A percentile compares a stretch with the other conserved stretches of the same genome.
Evolutionary conservation across 2,329 filamentous ascomycete genomes (phyloP).

Genomic region (Trichoderma sp.): DNA sequence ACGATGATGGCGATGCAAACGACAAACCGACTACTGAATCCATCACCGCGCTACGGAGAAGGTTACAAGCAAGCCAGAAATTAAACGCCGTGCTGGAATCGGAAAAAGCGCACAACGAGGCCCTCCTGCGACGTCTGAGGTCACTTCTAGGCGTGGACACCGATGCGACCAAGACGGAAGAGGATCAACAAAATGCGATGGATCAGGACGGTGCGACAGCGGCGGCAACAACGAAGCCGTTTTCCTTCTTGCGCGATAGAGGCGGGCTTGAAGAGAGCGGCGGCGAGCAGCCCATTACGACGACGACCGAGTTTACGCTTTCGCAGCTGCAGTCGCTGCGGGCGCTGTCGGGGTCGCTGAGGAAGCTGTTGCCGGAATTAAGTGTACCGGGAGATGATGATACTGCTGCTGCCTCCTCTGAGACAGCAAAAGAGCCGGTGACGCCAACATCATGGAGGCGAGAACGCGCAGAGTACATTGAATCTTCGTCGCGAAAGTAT

Average conservation of each 20-base stretch:
- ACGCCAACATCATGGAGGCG: slow-evolving; percentile 59
- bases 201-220: slow-evolving; percentile 17
- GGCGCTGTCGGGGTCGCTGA: slow-evolving; percentile 61
- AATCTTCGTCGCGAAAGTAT: slow-evolving; percentile 74
- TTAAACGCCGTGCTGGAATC: slow-evolving; percentile 69
- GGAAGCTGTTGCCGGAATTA: slow-evolving; percentile 67
- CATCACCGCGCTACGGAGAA: slow-evolving; percentile 70
- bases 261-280: slow-evolving; percentile 54
- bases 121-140: slow-evolving; percentile 66
- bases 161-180: slow-evolving; percentile 26
- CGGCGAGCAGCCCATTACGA: slow-evolving; percentile 60
- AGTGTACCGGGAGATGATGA: slow-evolving; percentile 36
- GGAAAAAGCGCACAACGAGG: slow-evolving; percentile 72
- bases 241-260: slow-evolving; percentile 61
- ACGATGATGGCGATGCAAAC: slow-evolving; percentile 3
- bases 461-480: slow-evolving; percentile 79
- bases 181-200: neutral
- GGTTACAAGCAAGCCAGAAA: slow-evolving; percentile 75
- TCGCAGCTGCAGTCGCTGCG: slow-evolving; percentile 81
- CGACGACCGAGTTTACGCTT: slow-evolving; percentile 75
- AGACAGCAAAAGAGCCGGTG: slow-evolving; percentile 32
- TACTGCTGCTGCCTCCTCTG: slow-evolving; percentile 35
- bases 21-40: slow-evolving; percentile 62
- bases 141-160: slow-evolving; percentile 41
- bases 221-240: slow-evolving; percentile 33